Percentiles rank a stretch among this genome's conserved stretches.
Conservation (phyloP, 148 eudicot species). For the Suaeda aralocaspica region DNA sequence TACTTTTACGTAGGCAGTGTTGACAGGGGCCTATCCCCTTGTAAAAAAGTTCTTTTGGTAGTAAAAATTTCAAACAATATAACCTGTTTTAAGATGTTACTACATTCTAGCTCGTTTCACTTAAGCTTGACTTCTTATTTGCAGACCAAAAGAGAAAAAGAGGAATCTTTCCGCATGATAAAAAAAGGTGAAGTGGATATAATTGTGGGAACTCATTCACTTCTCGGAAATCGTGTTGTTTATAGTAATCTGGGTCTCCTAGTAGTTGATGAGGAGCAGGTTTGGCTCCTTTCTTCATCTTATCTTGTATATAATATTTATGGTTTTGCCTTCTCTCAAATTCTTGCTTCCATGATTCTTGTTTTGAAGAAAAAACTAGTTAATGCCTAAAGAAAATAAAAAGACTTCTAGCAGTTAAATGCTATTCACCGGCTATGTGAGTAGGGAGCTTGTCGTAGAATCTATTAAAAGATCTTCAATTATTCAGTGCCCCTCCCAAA, state of each 20-base stretch:
- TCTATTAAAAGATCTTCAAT: neutral
- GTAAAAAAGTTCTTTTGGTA: no score
- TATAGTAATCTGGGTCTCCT: slow-evolving; percentile 90
- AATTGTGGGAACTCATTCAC: slow-evolving; percentile 90
- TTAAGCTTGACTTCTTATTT: slow-evolving; percentile 22
- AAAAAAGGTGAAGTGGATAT: slow-evolving; percentile 74
- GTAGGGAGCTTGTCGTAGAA: no score
- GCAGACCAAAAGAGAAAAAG: slow-evolving; percentile 87
- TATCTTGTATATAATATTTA: neutral
- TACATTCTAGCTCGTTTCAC: neutral
- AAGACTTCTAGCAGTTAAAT: neutral
- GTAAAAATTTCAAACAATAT: neutral
- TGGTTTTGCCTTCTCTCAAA: slow-evolving; percentile 9
- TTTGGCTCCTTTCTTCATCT: slow-evolving; percentile 30
- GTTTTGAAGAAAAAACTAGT: neutral
- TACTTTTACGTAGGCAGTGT: neutral
- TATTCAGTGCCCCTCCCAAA: neutral
- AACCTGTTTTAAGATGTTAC: neutral
- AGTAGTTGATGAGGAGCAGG: slow-evolving; percentile 99
- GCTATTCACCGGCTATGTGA: neutral
- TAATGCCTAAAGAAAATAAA: neutral
- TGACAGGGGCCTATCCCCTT: neutral
- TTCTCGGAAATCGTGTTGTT: slow-evolving; percentile 82
- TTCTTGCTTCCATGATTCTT: neutral
- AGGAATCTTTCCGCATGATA: slow-evolving; percentile 63